phyloP scores from a whole-genome alignment of 495 filamentous ascomycete species.

The Lasiosphaeriaceae sp. region DNA sequence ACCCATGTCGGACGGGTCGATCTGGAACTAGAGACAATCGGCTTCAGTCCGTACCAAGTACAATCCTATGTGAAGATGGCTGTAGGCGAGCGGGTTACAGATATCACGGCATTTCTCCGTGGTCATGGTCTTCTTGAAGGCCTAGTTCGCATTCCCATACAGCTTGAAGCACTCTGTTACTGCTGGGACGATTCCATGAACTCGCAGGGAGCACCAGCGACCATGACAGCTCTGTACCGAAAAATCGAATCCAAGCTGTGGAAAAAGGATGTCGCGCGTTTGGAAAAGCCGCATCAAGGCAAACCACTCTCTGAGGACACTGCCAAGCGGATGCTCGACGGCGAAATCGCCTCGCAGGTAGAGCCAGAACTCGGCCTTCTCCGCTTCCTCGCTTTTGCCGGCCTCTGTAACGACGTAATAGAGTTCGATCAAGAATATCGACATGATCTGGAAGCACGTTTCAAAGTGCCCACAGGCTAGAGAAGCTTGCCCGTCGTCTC shows the following conservation, averaged over 20 bases:
- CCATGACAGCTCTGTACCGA: constrained; percentile 42
- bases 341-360: constrained; percentile 17
- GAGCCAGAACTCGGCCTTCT: constrained; percentile 26
- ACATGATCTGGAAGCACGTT: constrained; percentile 18
- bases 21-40: constrained; percentile 32
- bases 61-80: constrained; percentile 22
- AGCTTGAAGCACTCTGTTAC: constrained; percentile 45
- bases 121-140: constrained; percentile 29
- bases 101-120: constrained; percentile 34
- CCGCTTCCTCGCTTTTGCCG: constrained; percentile 36
- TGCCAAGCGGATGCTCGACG: not conserved
- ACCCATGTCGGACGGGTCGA: too few species aligned
- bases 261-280: constrained; percentile 37
- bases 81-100: constrained; percentile 16
- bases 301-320: constrained; percentile 2
- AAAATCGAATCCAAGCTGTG: constrained; percentile 35
- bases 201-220: constrained; percentile 14
- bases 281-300: constrained; percentile 29
- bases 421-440: constrained; percentile 29
- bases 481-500: too few species aligned
- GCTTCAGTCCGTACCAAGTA: constrained; percentile 36
- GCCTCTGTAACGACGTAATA: constrained; percentile 33
- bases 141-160: constrained; percentile 44
- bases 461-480: not conserved
- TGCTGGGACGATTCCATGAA: constrained; percentile 31